Percentiles rank a stretch among this genome's conserved stretches.
Conservation (phyloP, 495 filamentous ascomycete genomes). For the Pyronema omphalodes region DNA sequence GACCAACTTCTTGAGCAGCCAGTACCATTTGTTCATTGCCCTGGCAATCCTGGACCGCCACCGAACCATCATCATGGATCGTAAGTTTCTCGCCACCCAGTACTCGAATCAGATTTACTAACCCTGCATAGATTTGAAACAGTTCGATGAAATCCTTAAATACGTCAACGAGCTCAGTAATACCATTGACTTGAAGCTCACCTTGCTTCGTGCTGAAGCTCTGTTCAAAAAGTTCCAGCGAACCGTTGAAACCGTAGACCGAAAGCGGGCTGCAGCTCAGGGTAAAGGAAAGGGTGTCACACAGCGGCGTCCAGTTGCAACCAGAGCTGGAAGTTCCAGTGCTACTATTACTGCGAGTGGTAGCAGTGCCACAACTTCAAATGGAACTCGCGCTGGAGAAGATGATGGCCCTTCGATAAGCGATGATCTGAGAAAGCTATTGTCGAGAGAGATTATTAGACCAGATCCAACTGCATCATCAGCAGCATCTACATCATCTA, state of each 20-base stretch:
- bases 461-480: background rate
- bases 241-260: constrained; percentile 70
- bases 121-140: constrained; percentile 41
- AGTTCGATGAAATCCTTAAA: constrained; percentile 95
- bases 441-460: constrained; percentile 46
- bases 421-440: constrained; percentile 54
- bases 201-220: constrained; percentile 68
- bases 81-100: constrained; percentile 7
- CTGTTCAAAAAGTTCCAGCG: constrained; percentile 78
- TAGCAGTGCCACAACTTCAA: constrained; percentile 10
- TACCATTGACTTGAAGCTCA: constrained; percentile 73
- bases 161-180: constrained; percentile 93
- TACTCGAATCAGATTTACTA: background rate
- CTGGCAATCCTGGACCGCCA: constrained; percentile 93
- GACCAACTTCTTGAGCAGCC: constrained; percentile 77
- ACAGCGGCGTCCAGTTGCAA: constrained; percentile 6
- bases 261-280: constrained; percentile 35
- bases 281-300: background rate
- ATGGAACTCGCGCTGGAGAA: constrained; percentile 24
- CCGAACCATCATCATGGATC: constrained; percentile 79
- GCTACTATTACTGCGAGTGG: constrained; percentile 7
- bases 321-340: background rate
- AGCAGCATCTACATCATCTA: no score
- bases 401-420: constrained; percentile 36
- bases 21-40: constrained; percentile 87